Conservation (phyloP, 176 grass and related monocot species). For the Chloris gayana region DNA sequence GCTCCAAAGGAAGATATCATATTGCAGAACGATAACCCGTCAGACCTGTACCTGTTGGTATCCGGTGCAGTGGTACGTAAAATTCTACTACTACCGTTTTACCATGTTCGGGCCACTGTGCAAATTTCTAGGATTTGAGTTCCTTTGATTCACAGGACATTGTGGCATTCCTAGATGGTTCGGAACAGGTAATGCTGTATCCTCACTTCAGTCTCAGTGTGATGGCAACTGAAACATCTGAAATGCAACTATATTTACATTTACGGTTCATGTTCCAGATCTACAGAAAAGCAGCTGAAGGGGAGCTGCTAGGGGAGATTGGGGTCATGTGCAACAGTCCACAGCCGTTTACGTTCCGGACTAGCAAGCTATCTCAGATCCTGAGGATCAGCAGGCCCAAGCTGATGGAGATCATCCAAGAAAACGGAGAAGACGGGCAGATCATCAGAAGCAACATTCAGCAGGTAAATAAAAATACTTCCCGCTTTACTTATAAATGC, state of each 20-base stretch:
- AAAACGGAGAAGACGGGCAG: constrained; percentile 63
- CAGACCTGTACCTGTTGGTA: constrained; percentile 73
- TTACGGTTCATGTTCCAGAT: constrained; percentile 43
- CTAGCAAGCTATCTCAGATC: constrained; percentile 71
- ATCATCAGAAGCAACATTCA: constrained; percentile 65
- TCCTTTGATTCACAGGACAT: constrained; percentile 48
- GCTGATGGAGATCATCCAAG: constrained; percentile 67
- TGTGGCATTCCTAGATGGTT: constrained; percentile 43
- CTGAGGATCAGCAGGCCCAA: constrained; percentile 61
- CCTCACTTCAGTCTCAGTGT: neutral
- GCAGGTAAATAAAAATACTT: constrained; percentile 31
- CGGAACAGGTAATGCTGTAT: constrained; percentile 43
- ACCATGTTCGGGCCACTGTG: neutral
- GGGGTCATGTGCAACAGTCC: constrained; percentile 64
- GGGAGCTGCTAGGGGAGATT: constrained; percentile 76
- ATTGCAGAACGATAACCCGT: constrained; percentile 72
- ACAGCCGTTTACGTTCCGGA: constrained; percentile 70
- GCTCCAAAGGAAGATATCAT: constrained; percentile 83
- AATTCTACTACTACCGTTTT: neutral
- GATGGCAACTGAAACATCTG: constrained; percentile 13
- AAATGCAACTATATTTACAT: neutral
- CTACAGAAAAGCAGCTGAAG: constrained; percentile 46
- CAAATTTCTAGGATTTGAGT: neutral
- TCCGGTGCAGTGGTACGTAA: constrained; percentile 69
- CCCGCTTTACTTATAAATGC: no score